Base-by-base conservation (phyloP, 1,139 yeast genomes). In the Suhomyces yuchorum region DNA sequence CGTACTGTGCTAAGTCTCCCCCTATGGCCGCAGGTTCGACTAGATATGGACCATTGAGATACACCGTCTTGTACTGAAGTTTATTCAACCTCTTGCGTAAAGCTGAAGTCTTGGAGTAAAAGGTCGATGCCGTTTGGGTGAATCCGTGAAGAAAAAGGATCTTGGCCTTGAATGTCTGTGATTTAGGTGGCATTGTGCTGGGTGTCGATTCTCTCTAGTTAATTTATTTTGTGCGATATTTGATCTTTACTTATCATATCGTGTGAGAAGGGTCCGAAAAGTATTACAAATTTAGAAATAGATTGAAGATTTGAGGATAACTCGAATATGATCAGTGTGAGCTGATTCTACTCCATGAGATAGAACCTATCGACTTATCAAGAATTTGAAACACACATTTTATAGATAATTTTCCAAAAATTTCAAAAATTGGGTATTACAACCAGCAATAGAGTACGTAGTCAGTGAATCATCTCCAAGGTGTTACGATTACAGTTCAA, bases 1-100 rank as follows among this genome's bases (percentile, higher is more conserved):
- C 66, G 56, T 61, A 72, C 53, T 61, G 75, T 40, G 67, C 80
- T 78, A 68, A 82, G 56, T 90, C 96, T 1, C 84, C 79, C 4
- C 38, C 47, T 4, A 44, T 22, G 7, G 40, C 15, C 8, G 32
- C 18, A 8, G 84, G 79, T 1, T 81, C 76, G 38, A 91, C 68
- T 28, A 71, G 67, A 6, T 81, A 68, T 1, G 97, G 97, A 1
- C 87, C 97, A 58, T 88, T 88, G 46, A 90, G 68, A 63, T 87
- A 92, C 11, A 85, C 81, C 24, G 92, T 78, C 59, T 87, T 89
- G 55, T 55, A 57, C 24, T 57, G 63, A 32, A 72, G 54, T 43
- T 73, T 70, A 44, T 60, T 53, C 28, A 75, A 60, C 52, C 62
- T 65, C 50, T 75, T 75, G 19, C 80, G 60, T 28, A 75, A 63